Evolutionary conservation across 2,329 filamentous ascomycete genomes (phyloP).

Genomic region (Mycogone perniciosa): DNA sequence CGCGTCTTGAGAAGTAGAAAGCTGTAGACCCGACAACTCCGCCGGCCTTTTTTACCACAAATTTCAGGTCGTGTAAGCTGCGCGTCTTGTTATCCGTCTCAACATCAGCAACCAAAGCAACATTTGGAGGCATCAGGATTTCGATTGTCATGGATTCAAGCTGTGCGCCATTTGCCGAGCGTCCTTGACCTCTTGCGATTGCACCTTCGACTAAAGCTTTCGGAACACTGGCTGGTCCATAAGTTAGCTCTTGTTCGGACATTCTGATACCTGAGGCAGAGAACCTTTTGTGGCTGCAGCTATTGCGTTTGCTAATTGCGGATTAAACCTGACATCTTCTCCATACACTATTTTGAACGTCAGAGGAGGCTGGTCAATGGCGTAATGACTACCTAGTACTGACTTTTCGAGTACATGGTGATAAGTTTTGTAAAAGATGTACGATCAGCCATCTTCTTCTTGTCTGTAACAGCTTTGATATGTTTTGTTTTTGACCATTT

Average conservation of each 20-base stretch:
- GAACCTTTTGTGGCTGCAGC: conserved; percentile 69
- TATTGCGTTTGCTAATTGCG: conserved; percentile 67
- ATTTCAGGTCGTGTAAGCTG: conserved; percentile 65
- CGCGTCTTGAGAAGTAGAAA: conserved; percentile 80
- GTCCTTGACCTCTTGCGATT: conserved; percentile 81
- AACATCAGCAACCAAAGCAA: conserved; percentile 76
- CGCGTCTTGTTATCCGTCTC: conserved; percentile 77
- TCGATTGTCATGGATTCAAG: conserved; percentile 78
- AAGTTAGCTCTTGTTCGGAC: conserved; percentile 21
- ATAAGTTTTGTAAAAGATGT: conserved; percentile 65
- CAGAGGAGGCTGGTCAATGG: not conserved
- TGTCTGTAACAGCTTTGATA: conserved; percentile 83
- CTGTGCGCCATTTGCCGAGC: conserved; percentile 63
- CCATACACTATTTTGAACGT: conserved; percentile 56
- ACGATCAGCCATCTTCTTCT: conserved; percentile 67
- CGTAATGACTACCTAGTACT: conserved; percentile 16
- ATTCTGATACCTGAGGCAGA: no score
- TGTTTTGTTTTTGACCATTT: conserved; percentile 97
- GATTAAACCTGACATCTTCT: conserved; percentile 65
- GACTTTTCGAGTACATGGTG: conserved; percentile 67
- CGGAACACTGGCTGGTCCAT: conserved; percentile 58
- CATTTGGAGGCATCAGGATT: conserved; percentile 68
- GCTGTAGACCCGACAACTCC: conserved; percentile 67
- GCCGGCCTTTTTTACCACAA: conserved; percentile 63
- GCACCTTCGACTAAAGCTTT: conserved; percentile 80